Base-by-base conservation (phyloP, 495 filamentous ascomycete species). In the Xylaria venustula region DNA sequence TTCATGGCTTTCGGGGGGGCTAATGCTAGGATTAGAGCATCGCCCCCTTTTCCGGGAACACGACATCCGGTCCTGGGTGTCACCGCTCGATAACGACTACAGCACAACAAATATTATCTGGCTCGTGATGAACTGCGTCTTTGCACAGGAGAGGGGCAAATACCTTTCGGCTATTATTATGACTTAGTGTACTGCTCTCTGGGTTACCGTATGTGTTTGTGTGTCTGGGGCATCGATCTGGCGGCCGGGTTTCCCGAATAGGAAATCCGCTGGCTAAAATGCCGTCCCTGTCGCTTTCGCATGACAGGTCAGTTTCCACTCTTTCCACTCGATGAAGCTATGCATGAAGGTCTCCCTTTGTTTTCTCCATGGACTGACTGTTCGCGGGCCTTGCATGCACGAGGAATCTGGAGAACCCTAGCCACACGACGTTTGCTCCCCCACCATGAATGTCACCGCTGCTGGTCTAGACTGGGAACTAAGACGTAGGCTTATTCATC, bases 231-330 rank as follows among this genome's bases (percentile, higher is more conserved):
- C 53, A 51, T 37, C 56, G 36, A 55, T 44, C 15, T 30, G 25
- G n/a, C 56, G 56, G 23, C 15, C 65, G 68, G 68, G 25, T 65
- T 68, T 11, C 67, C 63, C 1, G 7, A 63, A 64, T 55, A 17
- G 68, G 68, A 26, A 70, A 70, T 49, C 68, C 68, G 68, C 64
- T 61, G 65, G 65, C 52, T 63, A 67, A 69, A 64, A 60, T 65
- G 41, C 28, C 23, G 32, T 22, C 57, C 48, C n/a, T n/a, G n/a
- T n/a, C n/a, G n/a, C n/a, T n/a, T n/a, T n/a, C n/a, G n/a, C n/a
- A n/a, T n/a, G n/a, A n/a, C n/a, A n/a, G n/a, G n/a, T n/a, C n/a
- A n/a, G n/a, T 61, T 61, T 48, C 65, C 61, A 61, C 61, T 64
- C 37, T 12, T 40, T 40, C 37, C 5, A 5, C 30, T 40, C 15